Conservation (phyloP, 495 filamentous ascomycete genomes). For the Usnea hakonensis region DNA sequence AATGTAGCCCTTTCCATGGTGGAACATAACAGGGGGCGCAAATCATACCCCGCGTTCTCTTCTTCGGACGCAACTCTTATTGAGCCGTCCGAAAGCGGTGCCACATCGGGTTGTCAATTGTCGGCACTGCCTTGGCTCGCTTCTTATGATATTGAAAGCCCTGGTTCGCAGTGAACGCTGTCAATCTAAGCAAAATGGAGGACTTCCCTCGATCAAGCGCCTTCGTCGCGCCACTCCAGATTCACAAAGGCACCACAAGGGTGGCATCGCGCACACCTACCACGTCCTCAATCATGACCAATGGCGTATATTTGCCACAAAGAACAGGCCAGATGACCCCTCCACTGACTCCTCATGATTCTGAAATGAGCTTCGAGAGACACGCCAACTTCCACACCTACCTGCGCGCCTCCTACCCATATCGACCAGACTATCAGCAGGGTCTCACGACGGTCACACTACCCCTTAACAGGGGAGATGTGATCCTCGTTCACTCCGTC, state of each 20-base stretch:
- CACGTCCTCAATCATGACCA: constrained; percentile 21
- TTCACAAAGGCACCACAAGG: constrained; percentile 55
- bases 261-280: constrained; percentile 37
- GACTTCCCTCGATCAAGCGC: constrained; percentile 48
- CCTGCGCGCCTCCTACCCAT: constrained; percentile 91
- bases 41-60: constrained; percentile 5
- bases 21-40: constrained; percentile 9
- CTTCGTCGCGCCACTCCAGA: constrained; percentile 67
- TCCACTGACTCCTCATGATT: constrained; percentile 61
- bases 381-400: constrained; percentile 84
- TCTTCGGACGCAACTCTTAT: background rate
- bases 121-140: background rate
- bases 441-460: constrained; percentile 73
- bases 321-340: constrained; percentile 55
- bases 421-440: constrained; percentile 68
- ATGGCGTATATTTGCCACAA: constrained; percentile 23
- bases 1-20: constrained; percentile 10
- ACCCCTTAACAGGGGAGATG: constrained; percentile 79
- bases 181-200: constrained; percentile 28
- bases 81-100: constrained; percentile 2
- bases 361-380: constrained; percentile 48
- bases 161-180: background rate
- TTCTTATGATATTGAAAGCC: background rate
- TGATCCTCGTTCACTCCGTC: constrained; percentile 92
- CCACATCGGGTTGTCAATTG: constrained; percentile 1